phyloP scores from a whole-genome alignment of 1,284 basidiomycete genomes.

The Trametes sp. region DNA sequence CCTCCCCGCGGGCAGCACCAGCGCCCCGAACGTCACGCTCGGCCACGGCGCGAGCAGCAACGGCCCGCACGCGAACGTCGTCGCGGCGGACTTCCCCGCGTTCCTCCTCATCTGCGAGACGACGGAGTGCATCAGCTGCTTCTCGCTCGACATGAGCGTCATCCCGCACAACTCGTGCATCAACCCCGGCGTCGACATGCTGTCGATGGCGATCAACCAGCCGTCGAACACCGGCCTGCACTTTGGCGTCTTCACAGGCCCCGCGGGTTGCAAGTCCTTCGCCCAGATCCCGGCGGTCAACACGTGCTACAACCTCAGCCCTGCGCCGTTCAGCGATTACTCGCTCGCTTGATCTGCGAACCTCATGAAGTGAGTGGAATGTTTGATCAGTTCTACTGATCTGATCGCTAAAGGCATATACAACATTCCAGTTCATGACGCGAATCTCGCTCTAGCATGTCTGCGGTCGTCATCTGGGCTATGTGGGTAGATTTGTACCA shows the following conservation, averaged over 20 bases:
- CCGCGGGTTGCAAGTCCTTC: constrained; percentile 10
- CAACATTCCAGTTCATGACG: too few species aligned
- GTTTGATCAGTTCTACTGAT: too few species aligned
- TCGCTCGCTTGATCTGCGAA: background rate
- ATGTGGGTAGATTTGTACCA: too few species aligned
- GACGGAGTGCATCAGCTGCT: constrained; percentile 12
- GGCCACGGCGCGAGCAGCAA: too few species aligned
- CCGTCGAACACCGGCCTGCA: constrained; percentile 12
- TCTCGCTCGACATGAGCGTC: constrained; percentile 8
- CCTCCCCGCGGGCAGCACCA: constrained; percentile 5
- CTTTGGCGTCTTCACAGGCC: constrained; percentile 17
- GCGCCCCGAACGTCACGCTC: constrained; percentile 14
- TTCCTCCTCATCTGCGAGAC: constrained; percentile 16
- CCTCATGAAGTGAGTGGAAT: too few species aligned
- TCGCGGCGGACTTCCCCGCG: background rate
- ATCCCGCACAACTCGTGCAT: constrained; percentile 10
- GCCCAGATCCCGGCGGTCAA: constrained; percentile 19
- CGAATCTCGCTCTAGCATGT: too few species aligned
- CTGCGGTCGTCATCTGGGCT: too few species aligned
- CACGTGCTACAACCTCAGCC: constrained; percentile 23
- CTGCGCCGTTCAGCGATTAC: background rate
- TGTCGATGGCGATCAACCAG: constrained; percentile 15
- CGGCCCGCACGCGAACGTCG: constrained; percentile 12
- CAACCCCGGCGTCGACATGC: background rate
- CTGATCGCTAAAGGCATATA: too few species aligned